Evolutionary conservation across 495 filamentous ascomycete species (phyloP).

Genomic region (Hypoxylon lenormandii): DNA sequence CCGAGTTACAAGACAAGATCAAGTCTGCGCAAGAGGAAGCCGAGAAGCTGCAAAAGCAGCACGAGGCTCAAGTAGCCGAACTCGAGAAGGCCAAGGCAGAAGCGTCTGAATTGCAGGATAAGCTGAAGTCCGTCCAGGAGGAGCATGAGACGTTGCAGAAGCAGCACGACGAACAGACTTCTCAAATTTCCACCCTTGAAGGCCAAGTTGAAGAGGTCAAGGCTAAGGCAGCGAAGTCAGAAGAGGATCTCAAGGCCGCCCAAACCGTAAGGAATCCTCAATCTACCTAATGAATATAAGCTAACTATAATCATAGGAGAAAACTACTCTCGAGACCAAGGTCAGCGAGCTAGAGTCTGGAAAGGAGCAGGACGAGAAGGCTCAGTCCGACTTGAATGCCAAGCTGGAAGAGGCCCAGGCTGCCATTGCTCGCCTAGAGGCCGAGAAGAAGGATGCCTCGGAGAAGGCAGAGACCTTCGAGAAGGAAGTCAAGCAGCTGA

Average conservation of each 20-base stretch:
- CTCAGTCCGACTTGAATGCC: conserved; percentile 23
- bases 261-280: conserved; percentile 20
- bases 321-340: conserved; percentile 30
- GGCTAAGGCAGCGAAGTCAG: conserved; percentile 37
- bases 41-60: conserved; percentile 24
- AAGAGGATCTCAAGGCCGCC: conserved; percentile 28
- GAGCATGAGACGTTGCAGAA: conserved; percentile 30
- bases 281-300: neutral
- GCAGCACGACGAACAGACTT: conserved; percentile 28
- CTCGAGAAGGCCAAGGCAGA: conserved; percentile 22
- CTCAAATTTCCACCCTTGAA: conserved; percentile 23
- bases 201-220: conserved; percentile 27
- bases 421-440: conserved; percentile 20
- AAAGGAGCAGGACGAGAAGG: conserved; percentile 26
- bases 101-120: conserved; percentile 21
- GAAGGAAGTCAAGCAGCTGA: conserved; percentile 27
- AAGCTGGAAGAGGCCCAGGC: conserved; percentile 34
- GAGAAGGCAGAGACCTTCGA: conserved; percentile 29
- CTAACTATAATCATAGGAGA: conserved; percentile 32
- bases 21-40: conserved; percentile 16
- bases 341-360: conserved; percentile 26
- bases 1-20: conserved; percentile 19
- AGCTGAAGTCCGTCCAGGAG: conserved; percentile 16
- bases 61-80: conserved; percentile 10
- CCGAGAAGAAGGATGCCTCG: conserved; percentile 30